These are phyloP conservation scores for Groenewaldozyma tartarivorans DNA, from an alignment of 805 yeast species.

Conservation along the genomic window DNA sequence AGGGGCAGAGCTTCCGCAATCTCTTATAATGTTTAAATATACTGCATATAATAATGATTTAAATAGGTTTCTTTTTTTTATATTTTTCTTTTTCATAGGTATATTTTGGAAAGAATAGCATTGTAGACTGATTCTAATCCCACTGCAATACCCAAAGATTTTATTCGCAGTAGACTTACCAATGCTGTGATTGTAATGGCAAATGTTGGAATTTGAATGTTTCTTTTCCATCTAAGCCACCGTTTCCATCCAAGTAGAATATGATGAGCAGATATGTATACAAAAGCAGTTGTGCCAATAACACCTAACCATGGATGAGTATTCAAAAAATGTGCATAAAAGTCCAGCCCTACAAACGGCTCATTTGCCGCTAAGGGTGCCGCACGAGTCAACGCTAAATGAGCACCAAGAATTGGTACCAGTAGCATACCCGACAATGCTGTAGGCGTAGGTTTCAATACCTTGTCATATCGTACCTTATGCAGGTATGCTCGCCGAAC, in stretches of 20 bases:
- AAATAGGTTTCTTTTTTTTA: background rate
- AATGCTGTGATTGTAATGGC: conserved; percentile 2
- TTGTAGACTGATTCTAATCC: background rate
- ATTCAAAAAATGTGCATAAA: conserved; percentile 34
- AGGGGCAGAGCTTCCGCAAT: conserved; percentile 16
- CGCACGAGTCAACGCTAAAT: conserved; percentile 37
- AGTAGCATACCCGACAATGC: conserved; percentile 53
- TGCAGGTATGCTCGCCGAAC: conserved; percentile 27
- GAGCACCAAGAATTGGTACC: conserved; percentile 37
- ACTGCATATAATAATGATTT: conserved; percentile 1
- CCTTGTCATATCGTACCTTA: conserved; percentile 18
- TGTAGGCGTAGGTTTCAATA: conserved; percentile 45
- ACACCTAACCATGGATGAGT: conserved; percentile 25
- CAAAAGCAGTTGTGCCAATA: conserved; percentile 28
- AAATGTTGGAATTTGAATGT: conserved; percentile 1
- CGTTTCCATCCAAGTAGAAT: conserved; percentile 42
- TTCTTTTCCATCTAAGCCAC: conserved; percentile 27
- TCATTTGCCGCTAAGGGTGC: conserved; percentile 52
- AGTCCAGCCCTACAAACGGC: conserved; percentile 42
- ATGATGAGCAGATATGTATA: conserved; percentile 42
- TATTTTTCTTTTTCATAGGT: conserved; percentile 1
- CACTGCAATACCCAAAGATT: background rate
- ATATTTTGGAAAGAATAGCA: background rate
- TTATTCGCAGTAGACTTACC: background rate
- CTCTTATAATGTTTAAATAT: conserved; percentile 1